Conservation (phyloP, 352 stramenopile species). For the Pythium pyrilobum region DNA sequence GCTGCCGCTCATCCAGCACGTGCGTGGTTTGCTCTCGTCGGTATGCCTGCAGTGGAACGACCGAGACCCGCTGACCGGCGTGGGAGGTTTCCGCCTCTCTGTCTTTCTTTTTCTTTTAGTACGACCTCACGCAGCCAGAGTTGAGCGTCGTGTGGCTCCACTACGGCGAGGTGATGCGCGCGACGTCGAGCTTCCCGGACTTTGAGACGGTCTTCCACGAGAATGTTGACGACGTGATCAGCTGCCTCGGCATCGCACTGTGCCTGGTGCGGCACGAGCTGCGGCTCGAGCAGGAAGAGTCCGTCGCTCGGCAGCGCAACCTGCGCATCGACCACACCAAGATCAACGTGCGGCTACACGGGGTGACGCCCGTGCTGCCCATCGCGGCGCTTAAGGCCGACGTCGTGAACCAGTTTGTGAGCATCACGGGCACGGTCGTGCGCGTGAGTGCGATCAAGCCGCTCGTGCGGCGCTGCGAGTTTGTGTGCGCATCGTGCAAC, state of each 20-base stretch:
- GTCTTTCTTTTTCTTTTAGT: no score
- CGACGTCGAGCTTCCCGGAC: constrained; percentile 17
- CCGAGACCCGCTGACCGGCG: no score
- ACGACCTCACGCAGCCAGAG: constrained; percentile 25
- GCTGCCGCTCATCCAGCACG: constrained; percentile 23
- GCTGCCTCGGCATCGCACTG: constrained; percentile 29
- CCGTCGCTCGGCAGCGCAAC: constrained; percentile 17
- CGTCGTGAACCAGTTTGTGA: constrained; percentile 47
- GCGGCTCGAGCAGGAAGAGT: constrained; percentile 27
- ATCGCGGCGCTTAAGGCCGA: constrained; percentile 48
- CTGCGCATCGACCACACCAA: constrained; percentile 26
- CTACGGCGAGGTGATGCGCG: constrained; percentile 24
- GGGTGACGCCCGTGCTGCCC: constrained; percentile 35
- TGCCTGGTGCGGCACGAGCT: constrained; percentile 30
- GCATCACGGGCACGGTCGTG: constrained; percentile 42
- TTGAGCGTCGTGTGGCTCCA: constrained; percentile 24
- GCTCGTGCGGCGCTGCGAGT: constrained; percentile 52
- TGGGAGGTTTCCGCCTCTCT: no score
- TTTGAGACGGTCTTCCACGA: constrained; percentile 26
- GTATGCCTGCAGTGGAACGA: not conserved
- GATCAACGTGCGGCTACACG: constrained; percentile 37
- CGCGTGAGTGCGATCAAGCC: constrained; percentile 57
- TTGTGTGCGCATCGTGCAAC: constrained; percentile 51
- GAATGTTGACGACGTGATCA: constrained; percentile 23
- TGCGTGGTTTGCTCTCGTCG: not conserved